These are phyloP conservation scores for Candida parachauliodes DNA, from an alignment of 805 yeast species.

Conservation along the genomic window DNA sequence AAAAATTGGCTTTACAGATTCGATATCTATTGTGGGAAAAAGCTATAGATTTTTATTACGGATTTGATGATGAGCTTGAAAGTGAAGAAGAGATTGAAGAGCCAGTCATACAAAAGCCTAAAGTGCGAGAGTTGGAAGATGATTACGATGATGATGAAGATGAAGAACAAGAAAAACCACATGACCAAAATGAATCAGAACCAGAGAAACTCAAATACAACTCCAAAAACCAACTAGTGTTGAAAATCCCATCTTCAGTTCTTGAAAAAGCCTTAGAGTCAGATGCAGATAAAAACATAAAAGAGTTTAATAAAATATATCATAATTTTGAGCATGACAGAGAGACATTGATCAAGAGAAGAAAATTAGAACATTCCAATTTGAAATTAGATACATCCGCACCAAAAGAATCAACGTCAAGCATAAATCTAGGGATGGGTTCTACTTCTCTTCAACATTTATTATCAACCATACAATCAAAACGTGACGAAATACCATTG, in stretches of 20 bases:
- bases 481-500: constrained; percentile 69
- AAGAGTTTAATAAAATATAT: constrained; percentile 67
- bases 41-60: constrained; percentile 50
- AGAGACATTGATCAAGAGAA: constrained; percentile 70
- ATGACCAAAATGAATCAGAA: background rate
- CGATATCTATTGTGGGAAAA: constrained; percentile 72
- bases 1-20: constrained; percentile 52
- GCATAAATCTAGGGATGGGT: constrained; percentile 33
- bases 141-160: constrained; percentile 26
- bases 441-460: constrained; percentile 64
- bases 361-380: constrained; percentile 78
- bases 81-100: constrained; percentile 6
- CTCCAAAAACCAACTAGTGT: constrained; percentile 26
- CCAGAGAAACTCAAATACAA: constrained; percentile 15
- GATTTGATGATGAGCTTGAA: constrained; percentile 26
- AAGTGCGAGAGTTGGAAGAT: constrained; percentile 23
- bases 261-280: constrained; percentile 16
- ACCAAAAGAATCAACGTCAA: constrained; percentile 10
- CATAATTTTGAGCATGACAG: constrained; percentile 74
- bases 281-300: constrained; percentile 47
- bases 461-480: constrained; percentile 69
- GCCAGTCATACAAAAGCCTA: constrained; percentile 1
- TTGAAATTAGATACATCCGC: constrained; percentile 49
- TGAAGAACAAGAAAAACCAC: constrained; percentile 28
- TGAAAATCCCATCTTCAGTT: constrained; percentile 27